Evolutionary conservation across 2,329 filamentous ascomycete species (phyloP).

Genomic region (Sporothrix curviconia): DNA sequence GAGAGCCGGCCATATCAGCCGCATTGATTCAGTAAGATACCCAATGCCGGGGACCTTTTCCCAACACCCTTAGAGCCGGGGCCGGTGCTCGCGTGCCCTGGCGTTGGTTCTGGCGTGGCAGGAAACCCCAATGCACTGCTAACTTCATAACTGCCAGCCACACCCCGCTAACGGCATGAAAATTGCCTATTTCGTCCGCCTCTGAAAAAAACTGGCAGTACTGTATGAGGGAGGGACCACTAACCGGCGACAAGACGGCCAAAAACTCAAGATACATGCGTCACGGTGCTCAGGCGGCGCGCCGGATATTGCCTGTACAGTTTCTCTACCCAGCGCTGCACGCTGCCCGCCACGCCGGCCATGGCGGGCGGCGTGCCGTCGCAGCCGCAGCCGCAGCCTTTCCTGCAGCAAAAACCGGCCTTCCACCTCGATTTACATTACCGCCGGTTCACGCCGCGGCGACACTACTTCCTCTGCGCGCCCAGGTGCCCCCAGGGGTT

Average conservation of each 20-base stretch:
- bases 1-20: background rate
- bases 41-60: background rate
- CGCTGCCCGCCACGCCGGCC: background rate
- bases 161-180: background rate
- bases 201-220: no score
- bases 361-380: constrained; percentile 13
- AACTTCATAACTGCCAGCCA: constrained; percentile 3
- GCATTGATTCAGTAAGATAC: no score
- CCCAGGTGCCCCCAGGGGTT: no score
- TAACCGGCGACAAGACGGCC: no score
- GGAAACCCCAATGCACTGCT: constrained; percentile 9
- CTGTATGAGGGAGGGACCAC: no score
- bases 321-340: constrained; percentile 44
- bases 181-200: background rate
- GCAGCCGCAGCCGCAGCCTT: constrained; percentile 20
- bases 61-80: no score
- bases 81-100: no score
- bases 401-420: constrained; percentile 17
- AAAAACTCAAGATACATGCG: constrained; percentile 31
- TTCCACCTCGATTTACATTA: no score
- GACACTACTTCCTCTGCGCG: no score
- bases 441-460: background rate
- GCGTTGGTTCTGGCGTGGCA: no score
- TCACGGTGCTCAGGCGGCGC: constrained; percentile 33
- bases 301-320: constrained; percentile 34